phyloP scores from a whole-genome alignment of 1,284 basidiomycete species.

The Agroathelia rolfsii region DNA sequence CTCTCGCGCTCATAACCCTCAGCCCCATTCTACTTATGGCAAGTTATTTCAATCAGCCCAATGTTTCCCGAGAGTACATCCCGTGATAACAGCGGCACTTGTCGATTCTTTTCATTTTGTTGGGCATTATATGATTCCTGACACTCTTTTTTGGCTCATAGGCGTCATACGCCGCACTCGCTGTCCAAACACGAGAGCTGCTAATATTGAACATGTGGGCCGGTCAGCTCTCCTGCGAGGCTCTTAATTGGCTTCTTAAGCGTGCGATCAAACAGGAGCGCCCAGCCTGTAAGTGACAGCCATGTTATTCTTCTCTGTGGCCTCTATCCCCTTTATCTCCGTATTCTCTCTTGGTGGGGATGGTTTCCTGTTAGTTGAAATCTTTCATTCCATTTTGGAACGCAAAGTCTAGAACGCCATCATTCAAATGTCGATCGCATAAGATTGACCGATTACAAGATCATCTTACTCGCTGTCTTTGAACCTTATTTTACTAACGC shows the following conservation, averaged over 20 bases:
- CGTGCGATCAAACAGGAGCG: conserved; percentile 58
- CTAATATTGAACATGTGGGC: conserved; percentile 75
- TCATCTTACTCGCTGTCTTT: too few species aligned
- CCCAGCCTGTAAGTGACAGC: conserved; percentile 42
- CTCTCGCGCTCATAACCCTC: conserved; percentile 60
- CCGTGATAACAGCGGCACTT: conserved; percentile 10
- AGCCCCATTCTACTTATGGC: conserved; percentile 74
- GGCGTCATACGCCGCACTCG: conserved; percentile 72
- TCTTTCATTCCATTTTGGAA: too few species aligned
- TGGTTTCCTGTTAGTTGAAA: too few species aligned
- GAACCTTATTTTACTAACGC: too few species aligned
- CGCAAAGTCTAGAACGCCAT: not conserved
- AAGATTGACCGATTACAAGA: too few species aligned
- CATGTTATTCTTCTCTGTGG: conserved; percentile 1
- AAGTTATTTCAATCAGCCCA: conserved; percentile 11
- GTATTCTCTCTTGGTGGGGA: too few species aligned
- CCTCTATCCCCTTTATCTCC: too few species aligned
- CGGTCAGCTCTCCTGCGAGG: conserved; percentile 70
- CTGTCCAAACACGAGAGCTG: conserved; percentile 69
- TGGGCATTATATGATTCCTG: conserved; percentile 1
- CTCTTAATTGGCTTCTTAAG: conserved; percentile 65
- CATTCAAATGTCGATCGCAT: conserved; percentile 1
- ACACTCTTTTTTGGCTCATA: too few species aligned
- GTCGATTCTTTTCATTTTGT: not conserved
- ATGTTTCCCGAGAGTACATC: conserved; percentile 2